These are phyloP conservation scores for Asterochloris sp. DNA, from an alignment of 139 green algal genomes.

Conservation along the genomic window DNA sequence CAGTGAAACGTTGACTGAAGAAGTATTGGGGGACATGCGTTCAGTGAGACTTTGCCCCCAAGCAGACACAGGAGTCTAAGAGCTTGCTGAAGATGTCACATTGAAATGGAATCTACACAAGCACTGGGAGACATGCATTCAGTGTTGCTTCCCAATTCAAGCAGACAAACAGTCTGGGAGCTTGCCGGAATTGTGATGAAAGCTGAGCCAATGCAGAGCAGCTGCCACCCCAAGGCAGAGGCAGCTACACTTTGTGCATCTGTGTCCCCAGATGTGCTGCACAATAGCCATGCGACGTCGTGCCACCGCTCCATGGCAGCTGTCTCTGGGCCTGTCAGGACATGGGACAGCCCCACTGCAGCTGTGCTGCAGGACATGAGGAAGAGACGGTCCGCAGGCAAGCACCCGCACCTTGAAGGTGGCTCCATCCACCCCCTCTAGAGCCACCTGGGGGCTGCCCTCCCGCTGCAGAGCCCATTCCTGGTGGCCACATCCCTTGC, in stretches of 20 bases:
- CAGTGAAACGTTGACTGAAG: neutral
- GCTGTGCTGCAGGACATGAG: neutral
- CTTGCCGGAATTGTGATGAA: too few species aligned
- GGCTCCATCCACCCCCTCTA: constrained; percentile 36
- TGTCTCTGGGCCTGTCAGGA: neutral
- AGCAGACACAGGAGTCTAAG: too few species aligned
- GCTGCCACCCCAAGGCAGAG: neutral
- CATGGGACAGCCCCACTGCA: neutral
- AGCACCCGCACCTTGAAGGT: constrained; percentile 36
- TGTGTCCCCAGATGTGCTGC: neutral
- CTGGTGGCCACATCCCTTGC: constrained; percentile 36
- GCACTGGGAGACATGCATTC: too few species aligned
- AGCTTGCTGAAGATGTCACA: too few species aligned
- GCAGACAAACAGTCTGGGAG: too few species aligned
- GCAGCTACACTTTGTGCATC: neutral
- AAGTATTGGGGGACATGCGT: neutral
- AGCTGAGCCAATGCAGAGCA: too few species aligned
- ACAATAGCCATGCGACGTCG: neutral
- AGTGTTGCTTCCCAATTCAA: too few species aligned
- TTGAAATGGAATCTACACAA: too few species aligned
- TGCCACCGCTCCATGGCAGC: neutral
- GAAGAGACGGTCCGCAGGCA: neutral
- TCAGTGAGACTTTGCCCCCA: neutral
- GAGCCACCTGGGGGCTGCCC: constrained; percentile 39
- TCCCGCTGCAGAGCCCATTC: constrained; percentile 44